Conservation (phyloP, 305 asterid genomes). For the Plantago coronopus region DNA sequence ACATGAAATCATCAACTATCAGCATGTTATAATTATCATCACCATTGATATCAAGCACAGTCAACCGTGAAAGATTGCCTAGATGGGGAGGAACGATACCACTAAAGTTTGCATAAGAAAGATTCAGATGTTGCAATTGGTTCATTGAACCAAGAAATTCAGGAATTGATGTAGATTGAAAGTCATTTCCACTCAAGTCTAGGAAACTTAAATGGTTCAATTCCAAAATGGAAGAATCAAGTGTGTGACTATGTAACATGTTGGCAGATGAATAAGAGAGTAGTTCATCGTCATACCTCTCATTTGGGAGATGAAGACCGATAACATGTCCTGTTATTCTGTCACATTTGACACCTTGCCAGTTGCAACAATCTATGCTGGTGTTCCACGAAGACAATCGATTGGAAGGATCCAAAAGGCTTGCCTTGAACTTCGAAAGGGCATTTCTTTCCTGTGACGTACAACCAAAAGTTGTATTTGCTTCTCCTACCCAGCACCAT, state of each 20-base stretch:
- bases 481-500: not conserved
- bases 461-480: not conserved
- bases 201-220: not conserved
- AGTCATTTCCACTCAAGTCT: too few relatives aligned
- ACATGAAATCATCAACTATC: slow-evolving; percentile 4
- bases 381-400: slow-evolving; percentile 10
- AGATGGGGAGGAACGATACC: slow-evolving; percentile 10
- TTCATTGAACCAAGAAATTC: too few relatives aligned
- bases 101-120: not conserved
- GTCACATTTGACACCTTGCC: slow-evolving; percentile 18
- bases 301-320: not conserved
- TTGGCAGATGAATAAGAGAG: not conserved
- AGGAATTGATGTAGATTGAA: too few relatives aligned
- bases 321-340: slow-evolving; percentile 4
- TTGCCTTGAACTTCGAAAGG: slow-evolving; percentile 11
- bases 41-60: slow-evolving; percentile 10
- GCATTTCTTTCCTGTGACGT: slow-evolving; percentile 1
- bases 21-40: not conserved
- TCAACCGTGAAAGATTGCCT: slow-evolving; percentile 18
- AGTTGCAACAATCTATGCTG: slow-evolving; percentile 7
- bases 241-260: not conserved
- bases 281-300: too few relatives aligned
- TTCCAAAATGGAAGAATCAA: slow-evolving; percentile 19
- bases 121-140: slow-evolving; percentile 10
- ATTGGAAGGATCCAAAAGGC: slow-evolving; percentile 3